Conservation (phyloP, 164 flowering plant genomes). For the Kingdonia uniflora region DNA sequence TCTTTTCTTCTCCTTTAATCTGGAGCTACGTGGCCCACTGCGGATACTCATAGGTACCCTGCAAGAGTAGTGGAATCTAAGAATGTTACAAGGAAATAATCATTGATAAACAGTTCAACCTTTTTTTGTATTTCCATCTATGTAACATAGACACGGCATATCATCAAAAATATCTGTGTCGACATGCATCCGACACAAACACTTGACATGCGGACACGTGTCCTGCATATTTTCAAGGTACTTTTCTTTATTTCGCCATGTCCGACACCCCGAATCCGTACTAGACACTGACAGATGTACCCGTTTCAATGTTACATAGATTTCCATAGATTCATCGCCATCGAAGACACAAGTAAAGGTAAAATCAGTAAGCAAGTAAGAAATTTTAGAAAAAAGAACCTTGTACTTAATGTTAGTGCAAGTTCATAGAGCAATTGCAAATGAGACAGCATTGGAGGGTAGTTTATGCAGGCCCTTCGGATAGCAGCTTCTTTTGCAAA, state of each 20-base stretch:
- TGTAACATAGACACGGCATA: neutral
- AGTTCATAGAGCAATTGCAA: conserved; percentile 89
- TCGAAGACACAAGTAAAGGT: neutral
- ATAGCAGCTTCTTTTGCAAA: conserved; percentile 94
- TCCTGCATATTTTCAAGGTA: neutral
- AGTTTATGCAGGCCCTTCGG: conserved; percentile 89
- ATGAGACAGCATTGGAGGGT: conserved; percentile 98
- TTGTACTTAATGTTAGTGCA: conserved; percentile 62
- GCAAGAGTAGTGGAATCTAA: conserved; percentile 12
- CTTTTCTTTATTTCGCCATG: neutral
- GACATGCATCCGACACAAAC: neutral
- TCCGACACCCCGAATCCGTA: neutral
- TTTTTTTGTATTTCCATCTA: neutral
- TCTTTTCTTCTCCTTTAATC: conserved; percentile 73
- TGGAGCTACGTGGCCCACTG: conserved; percentile 76
- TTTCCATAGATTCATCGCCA: neutral
- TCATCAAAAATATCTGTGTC: too few relatives aligned
- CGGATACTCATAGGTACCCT: conserved; percentile 40
- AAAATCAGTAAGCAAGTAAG: neutral
- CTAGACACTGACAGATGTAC: neutral
- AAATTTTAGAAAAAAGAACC: conserved; percentile 26
- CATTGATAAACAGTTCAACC: too few relatives aligned
- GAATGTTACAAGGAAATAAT: neutral
- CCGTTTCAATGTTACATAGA: neutral
- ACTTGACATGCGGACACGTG: neutral